phyloP scores from a whole-genome alignment of 148 eudicot species.

The Salicornia ramosissima region DNA sequence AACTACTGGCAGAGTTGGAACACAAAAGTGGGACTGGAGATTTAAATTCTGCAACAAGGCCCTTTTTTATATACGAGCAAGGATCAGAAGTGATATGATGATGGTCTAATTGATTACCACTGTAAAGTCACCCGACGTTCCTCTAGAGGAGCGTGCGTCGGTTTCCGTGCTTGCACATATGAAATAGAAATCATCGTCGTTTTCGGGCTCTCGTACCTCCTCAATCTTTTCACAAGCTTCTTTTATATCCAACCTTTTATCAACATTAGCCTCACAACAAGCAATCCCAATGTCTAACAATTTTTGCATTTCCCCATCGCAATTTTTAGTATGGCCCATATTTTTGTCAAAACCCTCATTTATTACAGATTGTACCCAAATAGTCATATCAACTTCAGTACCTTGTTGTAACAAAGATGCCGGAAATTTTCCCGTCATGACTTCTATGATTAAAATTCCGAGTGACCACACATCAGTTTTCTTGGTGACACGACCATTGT shows the following conservation, averaged over 20 bases:
- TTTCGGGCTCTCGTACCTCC: conserved; percentile 50
- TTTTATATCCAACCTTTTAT: conserved; percentile 62
- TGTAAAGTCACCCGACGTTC: conserved; percentile 42
- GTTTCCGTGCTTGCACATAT: conserved; percentile 30
- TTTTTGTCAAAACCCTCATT: conserved; percentile 45
- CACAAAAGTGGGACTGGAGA: conserved; percentile 5
- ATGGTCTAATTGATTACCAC: conserved; percentile 18
- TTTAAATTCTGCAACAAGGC: not conserved
- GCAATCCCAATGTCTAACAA: conserved; percentile 52
- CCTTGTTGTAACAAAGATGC: conserved; percentile 48
- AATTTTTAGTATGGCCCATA: conserved; percentile 32
- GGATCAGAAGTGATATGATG: no score
- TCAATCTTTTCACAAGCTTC: conserved; percentile 58
- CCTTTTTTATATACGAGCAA: not conserved
- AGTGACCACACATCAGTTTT: conserved; percentile 79
- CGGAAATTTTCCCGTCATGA: conserved; percentile 64
- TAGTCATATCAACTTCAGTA: conserved; percentile 32
- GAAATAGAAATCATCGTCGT: conserved; percentile 54
- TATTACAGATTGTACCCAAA: conserved; percentile 34
- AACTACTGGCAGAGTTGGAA: not conserved
- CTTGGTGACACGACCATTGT: conserved; percentile 43
- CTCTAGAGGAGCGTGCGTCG: conserved; percentile 43
- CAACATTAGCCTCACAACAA: conserved; percentile 55
- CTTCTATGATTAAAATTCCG: conserved; percentile 71
- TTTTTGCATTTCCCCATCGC: conserved; percentile 64